Evolutionary conservation across 768 basidiomycete species (phyloP), one percentile per base, ranked within the genome.

Genomic region (Hericium erinaceus): DNA sequence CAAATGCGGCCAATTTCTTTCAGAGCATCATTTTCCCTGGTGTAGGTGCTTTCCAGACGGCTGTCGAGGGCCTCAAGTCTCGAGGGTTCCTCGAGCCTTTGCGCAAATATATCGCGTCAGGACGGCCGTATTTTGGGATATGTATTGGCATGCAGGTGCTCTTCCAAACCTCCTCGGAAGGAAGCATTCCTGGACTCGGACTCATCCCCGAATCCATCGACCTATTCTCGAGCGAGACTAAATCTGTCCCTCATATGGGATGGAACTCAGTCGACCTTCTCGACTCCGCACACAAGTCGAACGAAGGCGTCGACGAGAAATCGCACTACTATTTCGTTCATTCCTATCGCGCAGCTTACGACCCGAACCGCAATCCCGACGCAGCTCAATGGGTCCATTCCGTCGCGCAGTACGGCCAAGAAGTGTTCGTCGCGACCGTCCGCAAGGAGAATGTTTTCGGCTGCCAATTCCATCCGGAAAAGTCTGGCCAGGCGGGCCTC

Each of bases 71-170:
- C 57, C 83, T 99, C 53, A 72, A 74, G 15, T 70, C 78, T 16
- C 84, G 83, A 60, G 91, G 89, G 20, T 80, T 95, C 58, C 78
- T 89, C 39, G 81, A 89, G 61, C 93, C 92, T 24, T 77, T 99
- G 57, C 80, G 79, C 60, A 72, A 79, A 53, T 99, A 98, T 70
- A 84, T 99, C 64, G 72, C 73, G 15, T 91, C 91, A 11, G 95
- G 97, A 24, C 82, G 79, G 64, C 97, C 95, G 2, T 99, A 97
- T 73, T 92, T 97, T 72, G 92, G 92, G 40, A 98, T 99, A 75
- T 99, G 97, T 74, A 91, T 99, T 67, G 97, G 97, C 65, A 87
- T 99, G 85, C 97, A 99, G 72, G 83, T 97, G 57, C 89, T 99
- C 60, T 98, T 93, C 73, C 75, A 80, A 58, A 84, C 88, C 13